Conservation (phyloP, 768 basidiomycete species). For the Mrakia frigida region DNA sequence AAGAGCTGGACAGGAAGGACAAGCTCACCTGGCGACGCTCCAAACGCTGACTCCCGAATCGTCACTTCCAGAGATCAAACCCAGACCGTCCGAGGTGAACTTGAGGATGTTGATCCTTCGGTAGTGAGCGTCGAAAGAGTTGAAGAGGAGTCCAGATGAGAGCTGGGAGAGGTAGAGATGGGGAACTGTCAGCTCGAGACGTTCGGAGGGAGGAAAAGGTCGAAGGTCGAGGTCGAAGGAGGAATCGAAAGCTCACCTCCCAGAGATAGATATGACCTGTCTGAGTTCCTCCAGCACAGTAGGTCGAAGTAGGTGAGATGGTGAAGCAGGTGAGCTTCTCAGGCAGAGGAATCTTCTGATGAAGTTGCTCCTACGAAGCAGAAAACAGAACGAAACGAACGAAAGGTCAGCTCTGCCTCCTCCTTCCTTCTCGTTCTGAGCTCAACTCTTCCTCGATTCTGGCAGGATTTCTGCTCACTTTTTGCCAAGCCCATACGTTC, state of each 20-base stretch:
- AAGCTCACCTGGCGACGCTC: constrained; percentile 69
- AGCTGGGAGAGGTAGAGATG: constrained; percentile 51
- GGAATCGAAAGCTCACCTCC: constrained; percentile 61
- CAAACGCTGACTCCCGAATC: constrained; percentile 86
- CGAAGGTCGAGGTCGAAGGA: constrained; percentile 11
- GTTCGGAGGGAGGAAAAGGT: constrained; percentile 20
- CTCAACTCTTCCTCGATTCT: not conserved
- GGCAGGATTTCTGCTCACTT: constrained; percentile 51
- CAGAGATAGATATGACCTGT: constrained; percentile 90
- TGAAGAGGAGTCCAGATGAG: constrained; percentile 85
- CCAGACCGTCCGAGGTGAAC: constrained; percentile 75
- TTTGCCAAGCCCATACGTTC: constrained; percentile 90
- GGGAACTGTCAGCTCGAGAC: not conserved
- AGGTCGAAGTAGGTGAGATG: constrained; percentile 64
- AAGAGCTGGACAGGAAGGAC: not conserved
- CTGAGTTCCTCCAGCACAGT: constrained; percentile 80
- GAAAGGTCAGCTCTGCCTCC: constrained; percentile 9
- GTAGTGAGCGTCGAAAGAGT: constrained; percentile 94
- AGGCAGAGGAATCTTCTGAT: constrained; percentile 76
- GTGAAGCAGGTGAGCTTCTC: constrained; percentile 81
- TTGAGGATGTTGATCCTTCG: constrained; percentile 73
- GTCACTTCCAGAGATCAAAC: constrained; percentile 78
- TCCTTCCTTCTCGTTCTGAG: not conserved
- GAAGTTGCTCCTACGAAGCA: constrained; percentile 73
- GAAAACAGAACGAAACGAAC: not conserved